Conservation (phyloP, 805 yeast species). For the Cyberlindnera meyerae region DNA sequence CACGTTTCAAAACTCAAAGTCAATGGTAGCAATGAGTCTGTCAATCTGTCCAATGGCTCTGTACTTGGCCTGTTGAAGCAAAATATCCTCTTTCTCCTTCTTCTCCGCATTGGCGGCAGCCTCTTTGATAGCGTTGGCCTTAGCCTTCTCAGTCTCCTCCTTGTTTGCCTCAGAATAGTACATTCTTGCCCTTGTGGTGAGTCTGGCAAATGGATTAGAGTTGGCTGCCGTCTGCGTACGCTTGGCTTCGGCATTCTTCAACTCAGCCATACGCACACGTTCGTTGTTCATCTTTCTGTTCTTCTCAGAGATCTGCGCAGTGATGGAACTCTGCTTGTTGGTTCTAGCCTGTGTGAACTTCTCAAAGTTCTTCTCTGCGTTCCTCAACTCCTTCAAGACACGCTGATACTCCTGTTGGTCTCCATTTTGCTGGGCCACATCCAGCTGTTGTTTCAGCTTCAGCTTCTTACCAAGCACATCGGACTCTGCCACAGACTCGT, state of each 20-base stretch:
- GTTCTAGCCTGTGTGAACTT: constrained; percentile 30
- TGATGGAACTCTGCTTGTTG: constrained; percentile 28
- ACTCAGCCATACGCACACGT: constrained; percentile 74
- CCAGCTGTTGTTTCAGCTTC: constrained; percentile 64
- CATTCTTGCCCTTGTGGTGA: constrained; percentile 81
- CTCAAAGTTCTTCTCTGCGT: constrained; percentile 38
- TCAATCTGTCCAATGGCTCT: constrained; percentile 57
- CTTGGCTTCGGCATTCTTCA: constrained; percentile 52
- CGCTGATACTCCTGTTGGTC: constrained; percentile 41
- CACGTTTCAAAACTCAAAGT: constrained; percentile 34
- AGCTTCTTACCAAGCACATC: constrained; percentile 76
- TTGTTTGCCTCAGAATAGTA: constrained; percentile 58
- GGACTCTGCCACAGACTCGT: constrained; percentile 53
- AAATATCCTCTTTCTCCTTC: constrained; percentile 39
- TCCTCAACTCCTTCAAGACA: constrained; percentile 17
- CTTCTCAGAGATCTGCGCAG: constrained; percentile 37
- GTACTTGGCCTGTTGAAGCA: constrained; percentile 46
- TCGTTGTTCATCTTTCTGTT: constrained; percentile 79
- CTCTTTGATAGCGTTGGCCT: constrained; percentile 46
- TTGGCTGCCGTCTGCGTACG: constrained; percentile 38
- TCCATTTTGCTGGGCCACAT: constrained; percentile 56
- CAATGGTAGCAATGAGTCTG: constrained; percentile 40
- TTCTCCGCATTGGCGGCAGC: constrained; percentile 38
- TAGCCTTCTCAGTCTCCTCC: constrained; percentile 55
- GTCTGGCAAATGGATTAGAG: constrained; percentile 83